Evolutionary conservation across 805 yeast genomes (phyloP).

Genomic region (Metschnikowia dekortorum): DNA sequence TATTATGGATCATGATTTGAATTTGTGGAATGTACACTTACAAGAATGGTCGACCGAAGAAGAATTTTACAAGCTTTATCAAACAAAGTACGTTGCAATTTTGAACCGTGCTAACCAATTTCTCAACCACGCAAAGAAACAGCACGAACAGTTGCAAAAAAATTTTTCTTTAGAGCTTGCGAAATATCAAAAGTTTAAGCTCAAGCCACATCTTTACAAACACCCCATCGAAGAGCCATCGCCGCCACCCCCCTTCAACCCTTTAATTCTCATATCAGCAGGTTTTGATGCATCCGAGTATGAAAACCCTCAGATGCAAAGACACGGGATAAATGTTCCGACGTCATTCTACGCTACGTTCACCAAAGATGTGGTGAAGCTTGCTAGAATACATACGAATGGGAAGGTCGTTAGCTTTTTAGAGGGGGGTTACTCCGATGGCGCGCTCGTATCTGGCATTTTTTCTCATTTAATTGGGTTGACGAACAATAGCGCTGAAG

Average conservation of each 20-base stretch:
- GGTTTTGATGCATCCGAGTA: conserved; percentile 87
- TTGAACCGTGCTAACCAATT: conserved; percentile 66
- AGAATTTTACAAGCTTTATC: conserved; percentile 62
- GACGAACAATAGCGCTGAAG: conserved; percentile 37
- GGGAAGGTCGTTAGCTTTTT: conserved; percentile 65
- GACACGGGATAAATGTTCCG: conserved; percentile 79
- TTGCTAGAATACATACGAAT: conserved; percentile 58
- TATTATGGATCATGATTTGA: conserved; percentile 69
- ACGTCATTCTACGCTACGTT: conserved; percentile 71
- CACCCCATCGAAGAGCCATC: conserved; percentile 26
- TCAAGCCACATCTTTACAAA: conserved; percentile 28
- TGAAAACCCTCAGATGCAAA: conserved; percentile 79
- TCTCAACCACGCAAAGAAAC: conserved; percentile 45
- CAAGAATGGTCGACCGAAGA: conserved; percentile 59
- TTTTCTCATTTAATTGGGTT: conserved; percentile 75
- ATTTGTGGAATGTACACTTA: conserved; percentile 81
- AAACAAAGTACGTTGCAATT: conserved; percentile 54
- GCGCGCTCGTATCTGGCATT: conserved; percentile 73
- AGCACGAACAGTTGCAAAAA: conserved; percentile 35
- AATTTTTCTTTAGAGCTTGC: conserved; percentile 23
- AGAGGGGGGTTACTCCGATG: conserved; percentile 87
- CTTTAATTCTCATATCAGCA: conserved; percentile 69
- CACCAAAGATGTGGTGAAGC: conserved; percentile 64
- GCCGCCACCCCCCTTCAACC: conserved; percentile 38
- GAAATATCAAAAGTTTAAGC: conserved; percentile 28